Base-by-base conservation (phyloP, 345 rosid genomes). In the Pelargonium nanum region DNA sequence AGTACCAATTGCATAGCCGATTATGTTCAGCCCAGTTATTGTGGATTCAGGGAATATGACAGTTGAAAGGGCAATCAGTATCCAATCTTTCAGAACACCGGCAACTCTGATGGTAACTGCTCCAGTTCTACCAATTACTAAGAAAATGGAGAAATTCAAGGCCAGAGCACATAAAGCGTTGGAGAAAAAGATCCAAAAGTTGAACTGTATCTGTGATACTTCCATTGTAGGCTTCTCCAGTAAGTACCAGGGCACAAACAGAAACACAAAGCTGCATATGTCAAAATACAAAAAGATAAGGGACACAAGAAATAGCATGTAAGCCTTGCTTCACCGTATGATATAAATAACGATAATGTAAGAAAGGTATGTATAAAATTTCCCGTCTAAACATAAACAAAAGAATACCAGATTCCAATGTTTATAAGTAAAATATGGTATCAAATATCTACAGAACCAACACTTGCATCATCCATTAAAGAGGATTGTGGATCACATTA, bases 81-180 rank as follows among this genome's bases (percentile, higher is more conserved):
- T 93, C 97, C 99, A 93, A 72, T 89, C 99, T 74, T 89, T 93
- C 40, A 93, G 79, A 65, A 89, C 97, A 51, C 99, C 97, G 63
- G 97, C 99, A 64, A 93, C 99, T 61, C 97, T 81, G 61, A 89
- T 78, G 22, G 96, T 89, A 55, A 93, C 92, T 0, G 99, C 99
- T 59, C 97, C 96, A 45, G 95, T 93, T 85, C 97, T 83, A 30
- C 96, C 97, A 26, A 89, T 87, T 10, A 93, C 97, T 66, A 93
- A 73, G 84, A 89, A 93, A 72, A 80, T 87, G 71, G 97, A 84
- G 77, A 87, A 80, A 74, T 93, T 87, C 80, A 93, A 73, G 65
- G 94, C 96, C 63, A 89, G 76, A 55, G 97, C 97, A 75, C 96
- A 84, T 7, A 87, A 75, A 54, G 99, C 99, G 65, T 89, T 93